Evolutionary conservation across 495 filamentous ascomycete genomes (phyloP).

Genomic region (Xylaria telfairii): DNA sequence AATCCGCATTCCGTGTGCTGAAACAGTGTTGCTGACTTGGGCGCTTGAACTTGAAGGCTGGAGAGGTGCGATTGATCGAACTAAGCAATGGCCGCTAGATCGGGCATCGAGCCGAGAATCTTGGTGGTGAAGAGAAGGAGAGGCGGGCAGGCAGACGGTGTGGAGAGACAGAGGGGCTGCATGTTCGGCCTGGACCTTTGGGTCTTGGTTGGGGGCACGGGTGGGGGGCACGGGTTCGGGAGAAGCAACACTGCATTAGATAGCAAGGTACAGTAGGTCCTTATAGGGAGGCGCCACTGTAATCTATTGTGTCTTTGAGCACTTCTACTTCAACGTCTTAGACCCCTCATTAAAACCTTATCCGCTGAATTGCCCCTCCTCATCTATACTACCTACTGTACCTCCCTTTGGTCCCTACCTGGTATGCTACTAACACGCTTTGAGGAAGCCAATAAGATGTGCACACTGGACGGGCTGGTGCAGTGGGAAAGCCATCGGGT

Average conservation of each 20-base stretch:
- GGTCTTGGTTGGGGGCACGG: background rate
- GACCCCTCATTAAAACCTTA: slow-evolving; percentile 13
- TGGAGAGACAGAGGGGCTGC: background rate
- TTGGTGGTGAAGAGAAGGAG: background rate
- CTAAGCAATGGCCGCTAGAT: background rate
- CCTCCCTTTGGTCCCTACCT: no score
- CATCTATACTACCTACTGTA: no score
- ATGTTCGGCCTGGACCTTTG: background rate
- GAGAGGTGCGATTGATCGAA: background rate
- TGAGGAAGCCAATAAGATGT: no score
- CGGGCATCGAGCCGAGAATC: background rate
- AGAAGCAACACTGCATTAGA: no score
- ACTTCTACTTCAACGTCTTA: no score
- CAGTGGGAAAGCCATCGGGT: no score
- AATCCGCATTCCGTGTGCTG: background rate
- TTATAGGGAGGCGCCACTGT: slow-evolving; percentile 3
- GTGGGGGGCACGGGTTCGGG: background rate
- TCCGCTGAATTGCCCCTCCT: slow-evolving; percentile 18
- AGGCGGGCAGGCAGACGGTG: background rate
- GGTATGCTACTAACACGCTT: no score
- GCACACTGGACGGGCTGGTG: no score
- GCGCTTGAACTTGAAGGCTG: background rate
- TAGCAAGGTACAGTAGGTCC: no score
- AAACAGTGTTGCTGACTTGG: background rate
- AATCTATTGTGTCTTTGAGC: background rate